These are phyloP conservation scores for Erysimum cheiri DNA, from an alignment of 441 rosid species.

Conservation along the genomic window DNA sequence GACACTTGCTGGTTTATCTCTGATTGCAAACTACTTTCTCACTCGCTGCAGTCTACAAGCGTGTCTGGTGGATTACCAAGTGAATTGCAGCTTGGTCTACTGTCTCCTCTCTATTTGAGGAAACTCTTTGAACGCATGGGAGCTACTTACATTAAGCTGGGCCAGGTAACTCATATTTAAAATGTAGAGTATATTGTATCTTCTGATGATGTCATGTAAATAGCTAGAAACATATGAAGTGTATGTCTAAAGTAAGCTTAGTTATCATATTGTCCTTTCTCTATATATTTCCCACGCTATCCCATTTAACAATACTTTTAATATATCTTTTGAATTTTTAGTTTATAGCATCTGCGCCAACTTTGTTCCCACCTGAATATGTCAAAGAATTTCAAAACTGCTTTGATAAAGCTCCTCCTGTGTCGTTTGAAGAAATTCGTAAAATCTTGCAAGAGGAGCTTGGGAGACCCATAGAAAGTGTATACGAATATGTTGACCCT, in stretches of 20 bases:
- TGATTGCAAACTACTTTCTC: not conserved
- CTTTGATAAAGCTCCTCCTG: constrained; percentile 87
- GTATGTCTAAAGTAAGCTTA: not conserved
- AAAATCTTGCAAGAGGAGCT: constrained; percentile 81
- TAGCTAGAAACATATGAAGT: not conserved
- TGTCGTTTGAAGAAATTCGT: constrained; percentile 81
- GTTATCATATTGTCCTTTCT: constrained; percentile 12
- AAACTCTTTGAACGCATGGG: constrained; percentile 98
- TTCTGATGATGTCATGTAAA: not conserved
- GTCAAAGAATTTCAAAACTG: constrained; percentile 93
- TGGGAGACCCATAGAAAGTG: constrained; percentile 86
- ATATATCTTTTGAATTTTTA: constrained; percentile 38
- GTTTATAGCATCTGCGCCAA: constrained; percentile 98
- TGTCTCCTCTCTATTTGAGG: constrained; percentile 90
- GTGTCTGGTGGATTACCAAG: constrained; percentile 67
- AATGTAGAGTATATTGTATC: constrained; percentile 23
- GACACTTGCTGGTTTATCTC: constrained; percentile 5
- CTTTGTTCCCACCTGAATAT: constrained; percentile 89
- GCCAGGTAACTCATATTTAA: constrained; percentile 63
- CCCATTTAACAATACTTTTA: not conserved
- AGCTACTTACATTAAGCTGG: constrained; percentile 94
- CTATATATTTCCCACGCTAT: not conserved
- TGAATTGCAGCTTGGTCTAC: constrained; percentile 81
- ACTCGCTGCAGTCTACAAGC: constrained; percentile 61
- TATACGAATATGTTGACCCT: constrained; percentile 88